A percentile compares a stretch with the other conserved stretches of the same genome.
Conservation (phyloP, 352 stramenopile genomes). For the Globisporangium lucens region DNA sequence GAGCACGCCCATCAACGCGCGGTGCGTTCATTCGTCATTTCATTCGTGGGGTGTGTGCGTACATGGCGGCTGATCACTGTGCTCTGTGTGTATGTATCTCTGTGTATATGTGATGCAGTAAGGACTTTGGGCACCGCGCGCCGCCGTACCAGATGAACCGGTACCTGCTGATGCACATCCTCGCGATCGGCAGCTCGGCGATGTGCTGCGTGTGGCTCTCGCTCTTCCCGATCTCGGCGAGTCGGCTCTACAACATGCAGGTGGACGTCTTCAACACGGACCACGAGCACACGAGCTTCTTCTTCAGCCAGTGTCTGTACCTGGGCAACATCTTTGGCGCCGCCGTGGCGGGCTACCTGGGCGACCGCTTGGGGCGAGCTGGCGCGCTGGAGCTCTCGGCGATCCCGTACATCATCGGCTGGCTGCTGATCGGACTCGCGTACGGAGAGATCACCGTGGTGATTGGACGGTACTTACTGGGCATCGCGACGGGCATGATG, state of each 20-base stretch:
- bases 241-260: slow-evolving; percentile 80
- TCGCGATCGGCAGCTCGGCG: slow-evolving; percentile 40
- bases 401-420: slow-evolving; percentile 72
- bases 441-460: slow-evolving; percentile 69
- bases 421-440: slow-evolving; percentile 59
- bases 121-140: slow-evolving; percentile 23
- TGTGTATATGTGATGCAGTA: slow-evolving; percentile 2
- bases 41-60: background rate
- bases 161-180: slow-evolving; percentile 64
- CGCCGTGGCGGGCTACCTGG: slow-evolving; percentile 49
- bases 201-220: slow-evolving; percentile 51
- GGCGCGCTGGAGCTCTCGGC: slow-evolving; percentile 70
- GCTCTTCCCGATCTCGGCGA: slow-evolving; percentile 71
- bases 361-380: slow-evolving; percentile 59
- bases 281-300: slow-evolving; percentile 69
- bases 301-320: slow-evolving; percentile 60
- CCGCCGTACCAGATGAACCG: slow-evolving; percentile 36
- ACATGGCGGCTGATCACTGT: background rate
- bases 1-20: slow-evolving; percentile 61
- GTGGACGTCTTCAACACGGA: slow-evolving; percentile 77
- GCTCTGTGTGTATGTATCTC: background rate
- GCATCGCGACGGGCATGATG: slow-evolving; percentile 51
- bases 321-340: slow-evolving; percentile 65
- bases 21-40: slow-evolving; percentile 1
- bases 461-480: slow-evolving; percentile 62